Percentiles rank a stretch among this genome's conserved stretches.
Conservation (phyloP, 225 moss, liverwort and hornwort species). For the Pleurozium schreberi region DNA sequence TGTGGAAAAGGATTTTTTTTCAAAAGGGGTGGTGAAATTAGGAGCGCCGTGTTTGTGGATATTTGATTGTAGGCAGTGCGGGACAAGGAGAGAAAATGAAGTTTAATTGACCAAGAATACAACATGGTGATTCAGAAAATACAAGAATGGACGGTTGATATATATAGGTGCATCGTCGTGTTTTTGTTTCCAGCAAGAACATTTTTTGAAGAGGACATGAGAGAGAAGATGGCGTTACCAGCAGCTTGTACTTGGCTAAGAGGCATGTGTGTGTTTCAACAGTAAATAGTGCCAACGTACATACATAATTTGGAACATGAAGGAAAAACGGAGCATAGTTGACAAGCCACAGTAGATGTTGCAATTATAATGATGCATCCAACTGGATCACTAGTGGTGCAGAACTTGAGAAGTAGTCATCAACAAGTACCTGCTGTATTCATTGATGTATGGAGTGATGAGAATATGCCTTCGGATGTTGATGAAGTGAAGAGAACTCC, state of each 20-base stretch:
- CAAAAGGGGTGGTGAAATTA: background rate
- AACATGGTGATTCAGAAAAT: fast-evolving
- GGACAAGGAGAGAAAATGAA: background rate
- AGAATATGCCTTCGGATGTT: fast-evolving
- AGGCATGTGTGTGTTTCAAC: background rate
- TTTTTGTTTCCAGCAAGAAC: background rate
- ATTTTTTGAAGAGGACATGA: background rate
- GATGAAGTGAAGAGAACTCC: background rate
- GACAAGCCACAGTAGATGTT: background rate
- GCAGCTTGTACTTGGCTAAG: fast-evolving
- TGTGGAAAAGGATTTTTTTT: background rate
- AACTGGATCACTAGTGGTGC: fast-evolving
- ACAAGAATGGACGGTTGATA: background rate
- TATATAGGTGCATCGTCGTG: background rate
- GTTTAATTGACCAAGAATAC: background rate
- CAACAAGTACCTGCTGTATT: background rate
- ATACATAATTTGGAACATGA: background rate
- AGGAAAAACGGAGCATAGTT: background rate
- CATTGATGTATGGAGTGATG: fast-evolving
- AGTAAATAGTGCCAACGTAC: fast-evolving
- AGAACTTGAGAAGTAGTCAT: background rate
- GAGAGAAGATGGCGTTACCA: background rate
- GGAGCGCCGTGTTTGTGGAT: background rate
- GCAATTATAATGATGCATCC: background rate
- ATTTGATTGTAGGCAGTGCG: background rate